A percentile compares a stretch with the other conserved stretches of the same genome.
These are phyloP conservation scores for Vitis cinerea DNA, from an alignment of 164 flowering plant genomes.

Conservation along the genomic window DNA sequence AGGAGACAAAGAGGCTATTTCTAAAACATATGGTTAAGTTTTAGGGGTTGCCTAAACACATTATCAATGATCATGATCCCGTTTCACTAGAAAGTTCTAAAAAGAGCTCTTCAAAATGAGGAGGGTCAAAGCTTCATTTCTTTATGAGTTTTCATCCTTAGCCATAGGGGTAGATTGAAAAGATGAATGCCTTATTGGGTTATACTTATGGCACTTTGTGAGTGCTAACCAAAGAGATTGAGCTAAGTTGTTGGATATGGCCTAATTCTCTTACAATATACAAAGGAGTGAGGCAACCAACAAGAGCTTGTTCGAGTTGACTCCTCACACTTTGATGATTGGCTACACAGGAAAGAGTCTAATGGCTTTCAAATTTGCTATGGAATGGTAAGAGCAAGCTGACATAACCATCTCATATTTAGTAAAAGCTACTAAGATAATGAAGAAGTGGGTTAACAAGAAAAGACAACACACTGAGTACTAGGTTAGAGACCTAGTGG, in stretches of 20 bases:
- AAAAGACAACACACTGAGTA: too few species aligned
- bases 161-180: background rate
- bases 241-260: conserved; percentile 1
- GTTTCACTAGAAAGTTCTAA: background rate
- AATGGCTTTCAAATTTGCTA: too few species aligned
- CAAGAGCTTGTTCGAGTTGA: background rate
- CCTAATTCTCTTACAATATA: background rate
- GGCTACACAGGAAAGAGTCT: too few species aligned
- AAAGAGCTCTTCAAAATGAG: background rate
- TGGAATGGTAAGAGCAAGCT: too few species aligned
- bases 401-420: too few species aligned
- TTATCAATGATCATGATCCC: background rate
- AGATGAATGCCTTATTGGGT: background rate
- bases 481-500: too few species aligned
- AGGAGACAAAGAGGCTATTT: conserved; percentile 3
- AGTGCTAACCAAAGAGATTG: background rate
- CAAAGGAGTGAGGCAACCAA: background rate
- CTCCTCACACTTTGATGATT: too few species aligned
- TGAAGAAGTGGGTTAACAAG: too few species aligned
- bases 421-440: too few species aligned
- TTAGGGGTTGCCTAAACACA: background rate
- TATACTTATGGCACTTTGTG: background rate
- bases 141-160: background rate
- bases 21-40: conserved; percentile 6
- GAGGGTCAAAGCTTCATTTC: background rate